phyloP scores from a whole-genome alignment of 2,329 filamentous ascomycete genomes.

The Bipolaris cookei region DNA sequence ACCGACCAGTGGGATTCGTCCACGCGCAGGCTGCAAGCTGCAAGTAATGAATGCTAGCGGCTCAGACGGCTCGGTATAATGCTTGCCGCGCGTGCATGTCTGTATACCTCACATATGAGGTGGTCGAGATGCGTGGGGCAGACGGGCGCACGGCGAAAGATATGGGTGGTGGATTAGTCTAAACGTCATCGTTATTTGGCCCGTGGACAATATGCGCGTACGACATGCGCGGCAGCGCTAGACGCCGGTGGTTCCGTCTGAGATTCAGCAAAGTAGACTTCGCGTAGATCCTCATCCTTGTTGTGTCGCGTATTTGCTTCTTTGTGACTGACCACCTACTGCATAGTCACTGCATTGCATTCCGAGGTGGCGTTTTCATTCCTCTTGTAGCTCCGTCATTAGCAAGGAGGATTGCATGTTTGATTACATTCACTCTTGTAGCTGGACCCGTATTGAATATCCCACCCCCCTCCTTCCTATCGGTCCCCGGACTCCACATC shows the following conservation, averaged over 20 bases:
- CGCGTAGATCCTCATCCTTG: constrained; percentile 1
- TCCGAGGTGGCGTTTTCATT: neutral
- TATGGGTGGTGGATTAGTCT: constrained; percentile 26
- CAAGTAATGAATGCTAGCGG: constrained; percentile 19
- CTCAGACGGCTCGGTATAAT: constrained; percentile 20
- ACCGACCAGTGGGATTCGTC: constrained; percentile 3
- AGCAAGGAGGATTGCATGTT: neutral
- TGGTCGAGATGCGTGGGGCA: constrained; percentile 19
- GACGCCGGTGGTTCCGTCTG: constrained; percentile 3
- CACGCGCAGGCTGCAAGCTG: constrained; percentile 7
- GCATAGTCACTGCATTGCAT: constrained; percentile 4
- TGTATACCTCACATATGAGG: constrained; percentile 1
- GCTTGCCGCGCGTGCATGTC: constrained; percentile 20
- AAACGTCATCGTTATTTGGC: constrained; percentile 42
- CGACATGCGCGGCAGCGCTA: constrained; percentile 14
- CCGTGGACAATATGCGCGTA: constrained; percentile 19
- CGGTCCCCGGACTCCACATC: neutral
- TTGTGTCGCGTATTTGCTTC: constrained; percentile 10
- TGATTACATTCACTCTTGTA: constrained; percentile 2
- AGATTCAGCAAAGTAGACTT: neutral
- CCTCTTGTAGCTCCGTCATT: neutral
- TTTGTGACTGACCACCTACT: neutral
- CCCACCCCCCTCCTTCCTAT: neutral
- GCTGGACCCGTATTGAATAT: neutral
- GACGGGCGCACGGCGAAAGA: constrained; percentile 5